Evolutionary conservation across 495 filamentous ascomycete species (phyloP), one percentile per base, ranked within the genome.

Genomic region (Penicillium fimorum): DNA sequence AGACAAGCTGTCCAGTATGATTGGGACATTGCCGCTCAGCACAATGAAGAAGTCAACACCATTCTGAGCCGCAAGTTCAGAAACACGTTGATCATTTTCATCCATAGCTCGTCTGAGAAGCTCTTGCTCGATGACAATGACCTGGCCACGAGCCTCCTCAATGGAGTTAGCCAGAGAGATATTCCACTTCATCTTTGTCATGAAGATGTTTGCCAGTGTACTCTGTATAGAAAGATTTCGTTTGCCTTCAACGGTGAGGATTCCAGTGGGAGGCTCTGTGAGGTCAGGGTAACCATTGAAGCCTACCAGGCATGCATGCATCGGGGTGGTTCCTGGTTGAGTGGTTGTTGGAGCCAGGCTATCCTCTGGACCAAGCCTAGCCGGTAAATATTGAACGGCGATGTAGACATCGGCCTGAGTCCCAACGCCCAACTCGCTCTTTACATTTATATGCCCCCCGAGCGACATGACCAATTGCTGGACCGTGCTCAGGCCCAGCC

Each of bases 401-500:
- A 84, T 65, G 33, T 67, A 70, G 4, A 88, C 79, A 5, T 76
- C 80, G 6, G 84, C 79, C 45, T 82, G 81, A 0, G 86, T 88
- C 0, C 86, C 86, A 4, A 76, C 67, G 2, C 79, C 82, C 12
- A 76, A 57, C 44, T 81, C 74, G 53, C 83, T 87, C 13, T 74
- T 69, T 3, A 91, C 78, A 9, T 79, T 78, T 40, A 92, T 79
- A 10, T 77, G 73, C 0, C 88, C 84, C 6, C 77, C 75, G 7
- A 91, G 73, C 20, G 79, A 79, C 17, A 70, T 71, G 4, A 88
- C 76, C 13, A 92, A 79, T 49, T 87, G 84, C 27, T 78, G 81
- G 0, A 89, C 83, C 44, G 89, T 88, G 44, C 82, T 85, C 44
- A 91, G 77, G 1, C 87, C 87, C 3, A 89, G 76, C 1, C 88